These are phyloP conservation scores for Linnemannia zychae DNA, from an alignment of 192 early-diverging fungal genomes.

Conservation along the genomic window DNA sequence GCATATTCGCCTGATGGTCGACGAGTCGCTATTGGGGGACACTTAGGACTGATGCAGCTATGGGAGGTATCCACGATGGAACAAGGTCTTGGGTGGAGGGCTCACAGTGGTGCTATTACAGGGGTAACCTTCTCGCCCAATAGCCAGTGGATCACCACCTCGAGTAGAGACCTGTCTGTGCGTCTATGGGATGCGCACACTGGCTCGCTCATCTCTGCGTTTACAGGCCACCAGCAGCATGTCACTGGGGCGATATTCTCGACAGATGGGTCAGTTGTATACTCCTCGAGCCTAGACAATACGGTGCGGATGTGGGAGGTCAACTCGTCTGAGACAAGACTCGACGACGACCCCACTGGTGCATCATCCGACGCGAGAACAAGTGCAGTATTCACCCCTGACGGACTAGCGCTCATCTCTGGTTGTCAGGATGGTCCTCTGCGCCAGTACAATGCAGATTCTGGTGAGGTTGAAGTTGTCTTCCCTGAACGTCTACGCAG, in stretches of 20 bases:
- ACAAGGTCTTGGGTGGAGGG: neutral
- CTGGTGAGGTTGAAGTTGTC: neutral
- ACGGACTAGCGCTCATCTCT: too few species aligned
- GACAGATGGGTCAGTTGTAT: neutral
- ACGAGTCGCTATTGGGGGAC: neutral
- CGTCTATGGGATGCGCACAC: neutral
- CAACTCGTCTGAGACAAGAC: neutral
- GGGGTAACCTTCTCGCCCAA: neutral
- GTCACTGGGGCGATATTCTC: neutral
- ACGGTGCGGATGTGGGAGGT: conserved; percentile 8
- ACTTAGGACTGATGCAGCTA: neutral
- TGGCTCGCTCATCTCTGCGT: neutral
- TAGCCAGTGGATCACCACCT: neutral
- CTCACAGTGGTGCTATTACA: neutral
- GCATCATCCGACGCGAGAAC: too few species aligned
- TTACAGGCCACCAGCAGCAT: neutral
- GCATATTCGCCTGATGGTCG: conserved; percentile 1
- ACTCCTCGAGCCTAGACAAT: neutral
- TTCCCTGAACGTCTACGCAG: neutral
- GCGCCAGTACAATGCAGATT: neutral
- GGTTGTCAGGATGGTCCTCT: neutral
- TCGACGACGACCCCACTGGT: neutral
- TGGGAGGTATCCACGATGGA: neutral
- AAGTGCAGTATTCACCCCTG: too few species aligned
- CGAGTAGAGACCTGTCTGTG: neutral